Conservation (phyloP, 805 yeast genomes). For the Priceomyces medius region DNA sequence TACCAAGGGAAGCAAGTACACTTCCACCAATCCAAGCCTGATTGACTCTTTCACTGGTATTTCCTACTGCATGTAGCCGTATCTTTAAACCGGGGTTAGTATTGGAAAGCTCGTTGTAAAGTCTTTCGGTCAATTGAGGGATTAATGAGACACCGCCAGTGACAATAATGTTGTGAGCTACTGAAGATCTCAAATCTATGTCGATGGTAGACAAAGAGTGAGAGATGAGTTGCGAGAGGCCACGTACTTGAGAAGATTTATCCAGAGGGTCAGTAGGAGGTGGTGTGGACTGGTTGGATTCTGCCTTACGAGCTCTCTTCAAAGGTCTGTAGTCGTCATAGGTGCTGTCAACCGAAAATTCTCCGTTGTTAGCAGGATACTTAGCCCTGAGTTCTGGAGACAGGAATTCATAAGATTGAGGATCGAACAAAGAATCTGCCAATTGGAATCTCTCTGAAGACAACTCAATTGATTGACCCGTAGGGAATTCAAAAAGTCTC, state of each 20-base stretch:
- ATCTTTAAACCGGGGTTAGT: conserved; percentile 83
- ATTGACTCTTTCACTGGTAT: conserved; percentile 69
- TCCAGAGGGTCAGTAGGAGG: conserved; percentile 16
- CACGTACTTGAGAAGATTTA: conserved; percentile 30
- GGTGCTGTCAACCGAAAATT: conserved; percentile 43
- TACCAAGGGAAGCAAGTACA: conserved; percentile 82
- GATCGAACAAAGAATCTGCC: conserved; percentile 74
- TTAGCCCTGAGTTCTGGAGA: conserved; percentile 19
- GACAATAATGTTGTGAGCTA: conserved; percentile 84
- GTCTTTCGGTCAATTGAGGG: conserved; percentile 77
- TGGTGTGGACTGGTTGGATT: conserved; percentile 32
- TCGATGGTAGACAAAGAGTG: conserved; percentile 61
- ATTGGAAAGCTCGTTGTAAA: conserved; percentile 66
- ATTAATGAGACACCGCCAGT: conserved; percentile 82
- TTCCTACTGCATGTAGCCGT: conserved; percentile 79
- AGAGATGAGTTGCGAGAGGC: conserved; percentile 60
- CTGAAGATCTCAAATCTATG: conserved; percentile 77
- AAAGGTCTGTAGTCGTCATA: conserved; percentile 70
- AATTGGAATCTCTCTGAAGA: conserved; percentile 59
- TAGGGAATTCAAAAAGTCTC: conserved; percentile 70
- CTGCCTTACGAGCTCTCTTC: conserved; percentile 54
- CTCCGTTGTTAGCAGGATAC: conserved; percentile 52
- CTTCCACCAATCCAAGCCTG: conserved; percentile 94
- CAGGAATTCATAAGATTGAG: conserved; percentile 43
- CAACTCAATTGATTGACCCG: conserved; percentile 66